phyloP scores from a whole-genome alignment of 306 rosid genomes.

The Bauhinia variegata region DNA sequence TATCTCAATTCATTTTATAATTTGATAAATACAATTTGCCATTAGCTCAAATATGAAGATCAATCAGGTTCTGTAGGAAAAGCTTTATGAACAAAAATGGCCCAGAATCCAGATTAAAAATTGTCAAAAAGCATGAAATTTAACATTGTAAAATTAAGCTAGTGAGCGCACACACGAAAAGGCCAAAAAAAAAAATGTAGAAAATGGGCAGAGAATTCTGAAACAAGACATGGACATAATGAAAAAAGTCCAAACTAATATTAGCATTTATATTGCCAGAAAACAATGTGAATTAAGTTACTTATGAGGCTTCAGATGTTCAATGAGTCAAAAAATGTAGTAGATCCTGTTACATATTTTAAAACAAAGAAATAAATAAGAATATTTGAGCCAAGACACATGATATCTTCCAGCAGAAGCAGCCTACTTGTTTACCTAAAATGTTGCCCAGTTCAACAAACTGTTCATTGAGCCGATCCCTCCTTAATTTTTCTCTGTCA shows the following conservation, averaged over 20 bases:
- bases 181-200: not conserved
- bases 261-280: not conserved
- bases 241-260: not conserved
- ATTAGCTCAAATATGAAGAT: not conserved
- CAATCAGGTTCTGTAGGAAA: not conserved
- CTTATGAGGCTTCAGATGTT: not conserved
- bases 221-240: no score
- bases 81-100: not conserved
- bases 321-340: not conserved
- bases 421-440: constrained; percentile 50
- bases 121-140: not conserved
- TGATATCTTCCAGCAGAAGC: not conserved
- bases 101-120: not conserved
- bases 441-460: constrained; percentile 69
- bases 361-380: no score
- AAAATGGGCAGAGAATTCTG: not conserved
- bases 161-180: not conserved
- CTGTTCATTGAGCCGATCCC: constrained; percentile 81
- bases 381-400: not conserved
- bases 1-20: not conserved
- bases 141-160: not conserved
- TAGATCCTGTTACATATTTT: not conserved
- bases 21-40: not conserved
- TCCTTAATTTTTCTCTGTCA: constrained; percentile 83
- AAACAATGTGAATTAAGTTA: not conserved